Base-by-base conservation (phyloP, 1,284 basidiomycete genomes). In the Cryptococcus sp. region DNA sequence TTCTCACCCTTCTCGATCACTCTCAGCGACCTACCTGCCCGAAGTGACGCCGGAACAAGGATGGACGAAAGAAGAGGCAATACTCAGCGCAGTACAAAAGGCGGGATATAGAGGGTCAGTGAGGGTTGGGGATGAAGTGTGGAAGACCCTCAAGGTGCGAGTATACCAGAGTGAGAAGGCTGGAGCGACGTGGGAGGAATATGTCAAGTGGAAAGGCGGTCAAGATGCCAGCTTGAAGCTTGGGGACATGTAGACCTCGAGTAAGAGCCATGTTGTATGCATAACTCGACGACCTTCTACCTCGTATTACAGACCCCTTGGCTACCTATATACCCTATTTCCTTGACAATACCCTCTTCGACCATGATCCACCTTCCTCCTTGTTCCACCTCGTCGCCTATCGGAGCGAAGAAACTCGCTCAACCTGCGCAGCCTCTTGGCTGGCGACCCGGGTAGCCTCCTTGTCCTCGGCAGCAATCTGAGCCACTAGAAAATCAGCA, bases 21-120 rank as follows among this genome's bases (percentile, higher is more conserved):
- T 95, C 57, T 82, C 82, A 3, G 93, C 93, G 2, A 94, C 89
- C 1, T 98, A 95, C 71, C 79, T 98, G n/a, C 94, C 94, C 3
- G 85, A 97, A 53, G 86, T 98, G 45, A 85, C 87, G 35, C 80
- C 84, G 0, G 90, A 90, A 43, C 94, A 97, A 73, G 91, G 88
- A 3, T 98, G 94, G 94, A 81, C 83, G 51, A 86, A 87, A 77
- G 75, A 84, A 45, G 87, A 95, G 66, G 85, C 94, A 2, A 76
- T 98, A 37, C 84, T 93, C 60, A 89, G 83, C 60, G 90, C 91
- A 14, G 91, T 97, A 55, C 81, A 82, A 51, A 98, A 98, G 74
- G 89, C 92, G 5, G 92, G 90, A 3, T 97, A 85, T 82, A 80
- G 75, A 48, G 90, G 89, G 1, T 70, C 73, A 26, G 88, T 97